Percentiles rank a stretch among this genome's conserved stretches.
These are phyloP conservation scores for Gnomoniopsis sp. DNA, from an alignment of 2,329 filamentous ascomycete species.

Conservation along the genomic window DNA sequence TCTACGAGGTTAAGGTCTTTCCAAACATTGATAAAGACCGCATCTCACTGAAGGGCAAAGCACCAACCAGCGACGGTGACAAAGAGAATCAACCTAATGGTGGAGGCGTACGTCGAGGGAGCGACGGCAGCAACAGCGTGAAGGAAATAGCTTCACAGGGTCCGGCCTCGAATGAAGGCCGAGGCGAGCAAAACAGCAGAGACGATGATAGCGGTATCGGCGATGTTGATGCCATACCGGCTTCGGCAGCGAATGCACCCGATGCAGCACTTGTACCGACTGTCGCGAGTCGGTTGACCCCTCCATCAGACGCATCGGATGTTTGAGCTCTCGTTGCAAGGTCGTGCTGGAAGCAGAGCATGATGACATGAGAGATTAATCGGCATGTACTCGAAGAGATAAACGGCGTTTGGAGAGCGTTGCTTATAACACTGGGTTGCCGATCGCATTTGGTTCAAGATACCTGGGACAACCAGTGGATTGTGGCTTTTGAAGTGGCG, in stretches of 20 bases:
- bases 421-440: too few species aligned
- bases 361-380: not conserved
- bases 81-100: slow-evolving; percentile 15
- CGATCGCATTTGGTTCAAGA: slow-evolving; percentile 7
- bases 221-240: slow-evolving; percentile 13
- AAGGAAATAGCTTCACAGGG: not conserved
- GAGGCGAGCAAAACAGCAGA: slow-evolving; percentile 11
- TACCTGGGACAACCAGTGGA: slow-evolving; percentile 8
- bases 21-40: slow-evolving; percentile 14
- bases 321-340: not conserved
- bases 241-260: not conserved
- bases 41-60: slow-evolving; percentile 9
- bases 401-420: too few species aligned
- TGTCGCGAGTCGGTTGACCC: slow-evolving; percentile 15
- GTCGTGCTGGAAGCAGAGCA: not conserved
- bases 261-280: not conserved
- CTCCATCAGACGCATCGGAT: slow-evolving; percentile 15
- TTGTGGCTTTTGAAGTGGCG: not conserved
- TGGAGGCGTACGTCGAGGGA: not conserved
- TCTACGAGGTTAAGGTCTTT: slow-evolving; percentile 29
- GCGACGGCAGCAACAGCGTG: not conserved
- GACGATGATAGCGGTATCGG: slow-evolving; percentile 19
- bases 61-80: slow-evolving; percentile 13
- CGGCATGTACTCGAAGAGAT: not conserved
- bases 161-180: not conserved